These are phyloP conservation scores for Balansia obtecta DNA, from an alignment of 2,329 filamentous ascomycete genomes.

Conservation along the genomic window DNA sequence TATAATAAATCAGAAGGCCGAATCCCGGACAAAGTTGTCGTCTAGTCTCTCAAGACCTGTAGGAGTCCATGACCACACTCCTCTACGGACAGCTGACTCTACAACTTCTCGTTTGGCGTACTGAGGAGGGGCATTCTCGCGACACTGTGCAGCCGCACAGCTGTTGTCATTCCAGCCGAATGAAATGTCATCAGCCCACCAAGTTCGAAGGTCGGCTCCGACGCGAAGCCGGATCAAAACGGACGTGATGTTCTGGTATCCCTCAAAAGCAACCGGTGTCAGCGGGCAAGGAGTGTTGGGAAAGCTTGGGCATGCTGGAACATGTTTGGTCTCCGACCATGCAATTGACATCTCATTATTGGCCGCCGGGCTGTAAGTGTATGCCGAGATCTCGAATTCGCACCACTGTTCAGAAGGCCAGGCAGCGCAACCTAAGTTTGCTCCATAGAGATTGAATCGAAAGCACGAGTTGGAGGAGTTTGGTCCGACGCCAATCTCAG, in stretches of 20 bases:
- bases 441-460: conserved; percentile 27
- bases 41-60: conserved; percentile 20
- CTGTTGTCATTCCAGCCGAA: conserved; percentile 30
- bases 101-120: conserved; percentile 21
- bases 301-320: conserved; percentile 25
- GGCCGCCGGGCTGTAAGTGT: conserved; percentile 21
- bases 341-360: conserved; percentile 23
- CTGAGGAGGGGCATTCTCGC: conserved; percentile 14
- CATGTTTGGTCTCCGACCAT: conserved; percentile 27
- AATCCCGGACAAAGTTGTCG: conserved; percentile 19
- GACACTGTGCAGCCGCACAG: conserved; percentile 25
- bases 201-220: conserved; percentile 23
- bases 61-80: conserved; percentile 23
- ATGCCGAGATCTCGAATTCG: conserved; percentile 29
- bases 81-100: conserved; percentile 17
- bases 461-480: conserved; percentile 25
- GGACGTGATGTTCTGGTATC: conserved; percentile 26
- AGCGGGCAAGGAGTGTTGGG: conserved; percentile 21
- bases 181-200: conserved; percentile 30
- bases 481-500: conserved; percentile 27
- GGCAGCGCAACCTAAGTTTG: conserved; percentile 26
- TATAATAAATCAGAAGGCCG: conserved; percentile 15
- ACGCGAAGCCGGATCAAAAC: conserved; percentile 26
- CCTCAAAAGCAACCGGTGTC: conserved; percentile 23
- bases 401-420: conserved; percentile 23